phyloP scores from a whole-genome alignment of 2,329 filamentous ascomycete genomes.

The Phialophora chinensis region DNA sequence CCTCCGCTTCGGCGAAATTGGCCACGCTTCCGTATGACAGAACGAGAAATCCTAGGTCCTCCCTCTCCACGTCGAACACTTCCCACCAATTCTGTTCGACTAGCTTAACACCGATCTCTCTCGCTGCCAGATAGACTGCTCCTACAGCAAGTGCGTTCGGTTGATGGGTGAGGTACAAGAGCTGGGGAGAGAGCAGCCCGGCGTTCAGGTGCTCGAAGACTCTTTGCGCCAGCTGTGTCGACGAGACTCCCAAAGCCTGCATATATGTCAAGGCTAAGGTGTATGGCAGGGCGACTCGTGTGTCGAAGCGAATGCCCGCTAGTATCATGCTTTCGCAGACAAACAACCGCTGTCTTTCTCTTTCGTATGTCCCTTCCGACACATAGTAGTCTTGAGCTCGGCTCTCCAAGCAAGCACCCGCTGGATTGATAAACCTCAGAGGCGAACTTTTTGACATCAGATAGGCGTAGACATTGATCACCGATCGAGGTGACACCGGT shows the following conservation, averaged over 20 bases:
- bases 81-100: conserved; percentile 92
- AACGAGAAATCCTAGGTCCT: conserved; percentile 91
- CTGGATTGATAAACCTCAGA: conserved; percentile 51
- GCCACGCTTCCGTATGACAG: conserved; percentile 82
- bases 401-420: conserved; percentile 35
- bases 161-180: conserved; percentile 91
- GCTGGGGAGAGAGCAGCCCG: conserved; percentile 81
- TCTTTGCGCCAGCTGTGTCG: conserved; percentile 64
- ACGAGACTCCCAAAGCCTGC: conserved; percentile 76
- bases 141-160: conserved; percentile 83
- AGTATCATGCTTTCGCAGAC: conserved; percentile 79
- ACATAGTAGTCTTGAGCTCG: conserved; percentile 69
- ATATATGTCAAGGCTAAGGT: conserved; percentile 88
- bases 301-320: conserved; percentile 77
- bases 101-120: conserved; percentile 76
- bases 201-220: conserved; percentile 83
- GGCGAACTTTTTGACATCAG: conserved; percentile 66
- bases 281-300: conserved; percentile 84
- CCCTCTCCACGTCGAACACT: conserved; percentile 92
- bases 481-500: conserved; percentile 76
- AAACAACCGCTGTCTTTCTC: conserved; percentile 69
- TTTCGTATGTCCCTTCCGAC: conserved; percentile 73
- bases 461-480: conserved; percentile 85
- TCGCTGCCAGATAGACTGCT: conserved; percentile 86
- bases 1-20: conserved; percentile 68